These are phyloP conservation scores for Coniochaeta prunicola DNA, from an alignment of 2,329 filamentous ascomycete species.

Conservation along the genomic window DNA sequence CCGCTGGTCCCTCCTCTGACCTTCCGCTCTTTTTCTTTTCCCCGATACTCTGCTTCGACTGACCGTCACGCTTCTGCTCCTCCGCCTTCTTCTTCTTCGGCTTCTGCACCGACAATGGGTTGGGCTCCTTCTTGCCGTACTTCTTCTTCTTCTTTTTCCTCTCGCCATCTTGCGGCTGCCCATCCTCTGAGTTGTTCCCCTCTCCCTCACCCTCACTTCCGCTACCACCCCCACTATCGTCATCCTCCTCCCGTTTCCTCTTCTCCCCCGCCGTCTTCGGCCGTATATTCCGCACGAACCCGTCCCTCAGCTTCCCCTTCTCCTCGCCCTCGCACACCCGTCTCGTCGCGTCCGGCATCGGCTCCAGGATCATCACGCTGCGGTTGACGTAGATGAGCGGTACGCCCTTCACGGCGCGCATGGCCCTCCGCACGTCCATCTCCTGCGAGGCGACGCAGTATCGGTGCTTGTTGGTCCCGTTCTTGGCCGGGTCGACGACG, in stretches of 20 bases:
- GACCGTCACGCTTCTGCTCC: neutral
- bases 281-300: slow-evolving; percentile 52
- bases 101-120: slow-evolving; percentile 26
- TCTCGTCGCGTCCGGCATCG: slow-evolving; percentile 58
- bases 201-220: slow-evolving; percentile 28
- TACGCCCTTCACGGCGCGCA: slow-evolving; percentile 63
- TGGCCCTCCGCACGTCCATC: slow-evolving; percentile 49
- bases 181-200: slow-evolving; percentile 14
- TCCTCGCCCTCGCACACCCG: slow-evolving; percentile 61
- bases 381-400: slow-evolving; percentile 73
- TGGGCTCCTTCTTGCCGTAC: slow-evolving; percentile 22
- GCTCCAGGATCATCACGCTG: slow-evolving; percentile 70
- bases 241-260: slow-evolving; percentile 32
- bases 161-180: slow-evolving; percentile 11
- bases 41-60: neutral
- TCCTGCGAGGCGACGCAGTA: slow-evolving; percentile 75
- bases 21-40: slow-evolving; percentile 8
- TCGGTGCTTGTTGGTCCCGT: slow-evolving; percentile 64
- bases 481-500: slow-evolving; percentile 60
- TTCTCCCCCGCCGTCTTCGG: slow-evolving; percentile 38
- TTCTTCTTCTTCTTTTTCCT: slow-evolving; percentile 25
- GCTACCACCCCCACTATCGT: slow-evolving; percentile 32
- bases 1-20: slow-evolving; percentile 12
- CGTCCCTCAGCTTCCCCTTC: slow-evolving; percentile 65
- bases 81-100: slow-evolving; percentile 20